Percentiles rank a stretch among this genome's conserved stretches.
phyloP scores from a whole-genome alignment of 176 grass and related monocot genomes.

The Hyparrhenia diplandra region DNA sequence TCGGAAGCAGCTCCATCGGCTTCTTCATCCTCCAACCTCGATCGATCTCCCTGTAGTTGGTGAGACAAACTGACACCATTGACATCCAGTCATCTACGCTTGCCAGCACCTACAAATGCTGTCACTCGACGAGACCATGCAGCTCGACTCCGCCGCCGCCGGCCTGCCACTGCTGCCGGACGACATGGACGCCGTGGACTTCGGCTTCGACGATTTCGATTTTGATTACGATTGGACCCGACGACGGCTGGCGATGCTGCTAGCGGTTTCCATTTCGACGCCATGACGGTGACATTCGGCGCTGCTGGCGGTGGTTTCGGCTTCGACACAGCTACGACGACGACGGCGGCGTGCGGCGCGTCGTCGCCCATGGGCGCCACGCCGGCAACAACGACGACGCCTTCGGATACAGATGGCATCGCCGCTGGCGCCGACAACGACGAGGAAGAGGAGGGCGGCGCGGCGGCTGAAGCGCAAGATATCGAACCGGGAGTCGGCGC shows the following conservation, averaged over 20 bases:
- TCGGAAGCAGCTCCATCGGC: not conserved
- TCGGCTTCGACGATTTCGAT: not conserved
- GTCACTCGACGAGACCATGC: constrained; percentile 33
- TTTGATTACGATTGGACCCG: not conserved
- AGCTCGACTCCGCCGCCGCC: constrained; percentile 21
- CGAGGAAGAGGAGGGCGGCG: not conserved
- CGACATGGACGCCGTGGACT: constrained; percentile 5
- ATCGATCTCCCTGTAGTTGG: not conserved
- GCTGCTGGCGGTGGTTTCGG: not conserved
- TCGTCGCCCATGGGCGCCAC: not conserved
- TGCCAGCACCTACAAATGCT: not conserved
- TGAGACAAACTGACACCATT: not conserved
- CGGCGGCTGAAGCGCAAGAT: constrained; percentile 38
- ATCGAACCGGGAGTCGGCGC: constrained; percentile 69
- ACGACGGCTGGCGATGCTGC: not conserved
- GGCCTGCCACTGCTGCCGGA: not conserved
- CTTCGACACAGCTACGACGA: not conserved
- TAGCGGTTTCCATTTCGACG: not conserved
- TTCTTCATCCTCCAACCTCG: constrained; percentile 27
- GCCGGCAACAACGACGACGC: not conserved
- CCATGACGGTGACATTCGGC: not conserved
- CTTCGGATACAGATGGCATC: too few relatives aligned
- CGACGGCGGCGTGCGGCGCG: not conserved
- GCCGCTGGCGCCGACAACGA: not conserved
- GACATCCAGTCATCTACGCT: not conserved